Evolutionary conservation across 2,329 filamentous ascomycete species (phyloP).

Genomic region (Mycogone perniciosa): DNA sequence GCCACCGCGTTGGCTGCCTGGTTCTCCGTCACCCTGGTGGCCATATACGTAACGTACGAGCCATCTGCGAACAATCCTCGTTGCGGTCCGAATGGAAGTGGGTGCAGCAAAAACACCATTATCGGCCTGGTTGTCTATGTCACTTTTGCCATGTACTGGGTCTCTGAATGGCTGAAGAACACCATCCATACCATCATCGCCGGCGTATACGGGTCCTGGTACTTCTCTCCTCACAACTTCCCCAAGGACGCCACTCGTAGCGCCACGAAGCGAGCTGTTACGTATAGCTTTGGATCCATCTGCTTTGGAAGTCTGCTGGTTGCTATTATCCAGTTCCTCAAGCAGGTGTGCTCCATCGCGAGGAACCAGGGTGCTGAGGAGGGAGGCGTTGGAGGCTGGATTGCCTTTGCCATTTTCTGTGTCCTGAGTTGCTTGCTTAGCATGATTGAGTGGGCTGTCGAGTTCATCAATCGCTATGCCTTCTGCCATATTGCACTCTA

Average conservation of each 20-base stretch:
- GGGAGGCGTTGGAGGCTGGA: slow-evolving; percentile 65
- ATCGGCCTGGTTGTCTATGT: slow-evolving; percentile 80
- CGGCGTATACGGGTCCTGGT: slow-evolving; percentile 90
- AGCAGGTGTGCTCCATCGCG: slow-evolving; percentile 76
- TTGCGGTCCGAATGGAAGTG: slow-evolving; percentile 45
- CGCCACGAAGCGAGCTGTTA: slow-evolving; percentile 74
- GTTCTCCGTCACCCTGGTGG: slow-evolving; percentile 80
- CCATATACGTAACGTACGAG: slow-evolving; percentile 78
- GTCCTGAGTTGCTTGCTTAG: slow-evolving; percentile 69
- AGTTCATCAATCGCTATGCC: slow-evolving; percentile 87
- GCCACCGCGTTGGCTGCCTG: slow-evolving; percentile 74
- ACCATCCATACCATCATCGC: slow-evolving; percentile 83
- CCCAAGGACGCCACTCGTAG: slow-evolving; percentile 75
- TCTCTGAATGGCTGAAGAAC: slow-evolving; percentile 90
- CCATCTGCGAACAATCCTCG: slow-evolving; percentile 50
- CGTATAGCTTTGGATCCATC: slow-evolving; percentile 90
- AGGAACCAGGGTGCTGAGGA: slow-evolving; percentile 56
- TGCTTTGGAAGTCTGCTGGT: slow-evolving; percentile 79
- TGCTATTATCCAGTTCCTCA: slow-evolving; percentile 77
- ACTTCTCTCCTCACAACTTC: slow-evolving; percentile 67
- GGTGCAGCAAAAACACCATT: slow-evolving; percentile 69
- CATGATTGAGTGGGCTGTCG: slow-evolving; percentile 75
- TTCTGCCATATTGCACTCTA: slow-evolving; percentile 92
- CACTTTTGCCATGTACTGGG: slow-evolving; percentile 91
- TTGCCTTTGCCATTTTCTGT: slow-evolving; percentile 63